Evolutionary conservation across 768 basidiomycete genomes (phyloP).

Genomic region (Butyriboletus loyo): DNA sequence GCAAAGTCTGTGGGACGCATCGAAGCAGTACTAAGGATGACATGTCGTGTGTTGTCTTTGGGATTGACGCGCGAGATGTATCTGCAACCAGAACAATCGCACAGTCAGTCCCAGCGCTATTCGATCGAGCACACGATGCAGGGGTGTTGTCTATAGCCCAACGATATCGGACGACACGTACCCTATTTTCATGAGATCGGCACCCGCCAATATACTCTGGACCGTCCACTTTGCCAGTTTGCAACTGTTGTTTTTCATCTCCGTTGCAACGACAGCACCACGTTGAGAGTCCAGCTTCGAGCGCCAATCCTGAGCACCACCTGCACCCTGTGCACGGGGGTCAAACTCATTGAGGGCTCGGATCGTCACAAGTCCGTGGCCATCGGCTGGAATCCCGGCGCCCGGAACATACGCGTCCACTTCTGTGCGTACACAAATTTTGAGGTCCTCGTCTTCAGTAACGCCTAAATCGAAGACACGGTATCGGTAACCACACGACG

Average conservation of each 20-base stretch:
- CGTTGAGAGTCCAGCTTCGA: constrained; percentile 95
- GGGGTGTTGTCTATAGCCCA: background rate
- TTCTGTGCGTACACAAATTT: constrained; percentile 91
- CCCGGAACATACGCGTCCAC: constrained; percentile 83
- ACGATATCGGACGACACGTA: constrained; percentile 37
- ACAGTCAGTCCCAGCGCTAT: constrained; percentile 5
- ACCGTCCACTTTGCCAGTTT: constrained; percentile 98
- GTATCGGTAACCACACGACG: constrained; percentile 96
- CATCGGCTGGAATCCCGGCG: constrained; percentile 59
- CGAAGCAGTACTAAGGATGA: constrained; percentile 91
- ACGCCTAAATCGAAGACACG: constrained; percentile 91
- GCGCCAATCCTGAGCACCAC: constrained; percentile 98
- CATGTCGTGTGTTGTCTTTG: constrained; percentile 92
- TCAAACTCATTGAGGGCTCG: constrained; percentile 98
- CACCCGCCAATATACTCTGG: constrained; percentile 91
- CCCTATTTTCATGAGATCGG: constrained; percentile 97
- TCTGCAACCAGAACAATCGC: constrained; percentile 39
- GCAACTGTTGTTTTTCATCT: constrained; percentile 99
- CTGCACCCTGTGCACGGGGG: constrained; percentile 81
- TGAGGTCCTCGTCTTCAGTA: constrained; percentile 86
- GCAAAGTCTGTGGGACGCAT: constrained; percentile 96
- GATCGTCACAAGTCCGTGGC: constrained; percentile 82
- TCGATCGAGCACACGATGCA: background rate
- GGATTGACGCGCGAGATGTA: constrained; percentile 94
- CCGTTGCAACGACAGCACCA: constrained; percentile 96